Evolutionary conservation across 2,329 filamentous ascomycete genomes (phyloP), one percentile per base, ranked within the genome.

Genomic region (Fusarium austroafricanum): DNA sequence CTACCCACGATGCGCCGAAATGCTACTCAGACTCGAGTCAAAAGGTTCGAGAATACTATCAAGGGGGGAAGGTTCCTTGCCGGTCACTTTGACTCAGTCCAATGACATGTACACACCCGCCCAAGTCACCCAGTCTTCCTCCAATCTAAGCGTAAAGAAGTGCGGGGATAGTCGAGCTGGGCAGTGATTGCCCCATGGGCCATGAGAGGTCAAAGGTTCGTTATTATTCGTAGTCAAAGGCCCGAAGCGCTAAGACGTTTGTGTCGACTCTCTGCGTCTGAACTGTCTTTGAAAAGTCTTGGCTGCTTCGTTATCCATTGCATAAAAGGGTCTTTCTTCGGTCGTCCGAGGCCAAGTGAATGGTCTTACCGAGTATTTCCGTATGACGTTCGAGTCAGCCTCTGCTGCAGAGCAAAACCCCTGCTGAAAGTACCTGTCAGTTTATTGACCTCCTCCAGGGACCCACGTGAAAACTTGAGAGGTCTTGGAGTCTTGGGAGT

Each of bases 211-310:
- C 7, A 26, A 26, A 26, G 26, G 26, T 26, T 26, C 26, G 26
- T 26, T 50, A 33, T 40, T 40, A 46, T 55, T 40, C 58, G 52
- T 43, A 52, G 55, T 57, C 42, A 62, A 59, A 60, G 49, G 50
- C 57, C 67, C 66, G 51, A 62, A 63, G 42, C 68, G 70, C 72
- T 72, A 71, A 67, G 69, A 71, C 53, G 52, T 61, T 73, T 70
- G 66, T 62, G 53, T 33, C 10, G 7, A 47, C 10, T 40, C 26
- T 49, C 42, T 44, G 49, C 50, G 31, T 39, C 42, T 45, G 33
- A 17, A 35, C 7, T n/a, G 15, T 35, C 33, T 68, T 53, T 55
- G 12, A 35, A 35, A 21, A 45, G 35, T 61, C 68, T 62, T 61
- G 55, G 66, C 55, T 52, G 55, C 55, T 58, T n/a, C n/a, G n/a